phyloP scores from a whole-genome alignment of 495 filamentous ascomycete species.

The Lasiosphaeris hirsuta region DNA sequence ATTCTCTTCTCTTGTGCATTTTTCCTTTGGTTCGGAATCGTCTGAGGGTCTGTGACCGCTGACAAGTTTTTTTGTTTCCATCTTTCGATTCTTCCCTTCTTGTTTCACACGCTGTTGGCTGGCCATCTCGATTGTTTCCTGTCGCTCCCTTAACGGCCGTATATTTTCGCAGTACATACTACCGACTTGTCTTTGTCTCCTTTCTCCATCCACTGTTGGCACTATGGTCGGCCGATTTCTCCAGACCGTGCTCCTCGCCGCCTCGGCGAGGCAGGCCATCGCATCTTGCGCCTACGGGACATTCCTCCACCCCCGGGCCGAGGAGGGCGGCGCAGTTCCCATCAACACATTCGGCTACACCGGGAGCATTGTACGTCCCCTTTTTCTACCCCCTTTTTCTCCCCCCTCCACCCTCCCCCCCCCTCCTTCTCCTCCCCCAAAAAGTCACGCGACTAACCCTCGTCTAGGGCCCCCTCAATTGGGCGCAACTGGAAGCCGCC shows the following conservation, averaged over 20 bases:
- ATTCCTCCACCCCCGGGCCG: conserved; percentile 34
- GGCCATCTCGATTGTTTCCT: background rate
- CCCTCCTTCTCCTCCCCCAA: too few relatives aligned
- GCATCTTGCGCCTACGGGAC: conserved; percentile 30
- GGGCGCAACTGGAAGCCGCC: conserved; percentile 49
- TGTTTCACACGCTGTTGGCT: conserved; percentile 3
- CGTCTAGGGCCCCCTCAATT: conserved; percentile 54
- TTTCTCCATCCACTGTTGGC: background rate
- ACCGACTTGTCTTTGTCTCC: background rate
- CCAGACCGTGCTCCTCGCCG: conserved; percentile 19
- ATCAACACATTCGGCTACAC: conserved; percentile 49
- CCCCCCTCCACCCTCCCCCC: too few relatives aligned
- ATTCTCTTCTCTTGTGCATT: conserved; percentile 12
- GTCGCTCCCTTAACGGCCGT: background rate
- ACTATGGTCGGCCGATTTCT: conserved; percentile 16
- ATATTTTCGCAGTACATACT: background rate
- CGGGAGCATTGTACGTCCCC: conserved; percentile 30
- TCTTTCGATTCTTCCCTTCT: conserved; percentile 5
- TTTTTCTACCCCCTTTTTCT: too few relatives aligned
- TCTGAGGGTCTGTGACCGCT: conserved; percentile 25
- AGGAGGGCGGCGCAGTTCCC: conserved; percentile 29
- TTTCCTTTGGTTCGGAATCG: conserved; percentile 12
- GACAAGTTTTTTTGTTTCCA: conserved; percentile 4
- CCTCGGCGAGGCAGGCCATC: conserved; percentile 26
- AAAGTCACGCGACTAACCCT: too few relatives aligned